These are phyloP conservation scores for Tuber calosporum DNA, from an alignment of 495 filamentous ascomycete genomes.

Conservation along the genomic window DNA sequence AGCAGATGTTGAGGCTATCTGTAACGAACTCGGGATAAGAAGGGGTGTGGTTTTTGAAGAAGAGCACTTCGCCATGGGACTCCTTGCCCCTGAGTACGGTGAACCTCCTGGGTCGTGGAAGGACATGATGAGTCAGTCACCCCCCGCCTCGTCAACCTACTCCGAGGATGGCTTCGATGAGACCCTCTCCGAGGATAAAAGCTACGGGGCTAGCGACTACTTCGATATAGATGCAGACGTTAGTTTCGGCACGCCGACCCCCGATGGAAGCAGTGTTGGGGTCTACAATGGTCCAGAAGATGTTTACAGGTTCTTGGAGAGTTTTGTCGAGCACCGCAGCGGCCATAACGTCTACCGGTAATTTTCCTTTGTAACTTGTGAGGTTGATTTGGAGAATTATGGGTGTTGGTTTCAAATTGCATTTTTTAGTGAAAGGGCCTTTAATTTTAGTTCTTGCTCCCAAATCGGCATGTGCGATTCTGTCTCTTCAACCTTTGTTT, in stretches of 20 bases:
- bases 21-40: slow-evolving; percentile 73
- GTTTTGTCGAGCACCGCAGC: slow-evolving; percentile 55
- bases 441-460: not conserved
- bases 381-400: not conserved
- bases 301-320: slow-evolving; percentile 77
- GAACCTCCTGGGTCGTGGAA: slow-evolving; percentile 21
- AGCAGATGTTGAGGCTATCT: slow-evolving; percentile 72
- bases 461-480: not conserved
- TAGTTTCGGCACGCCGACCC: slow-evolving; percentile 49
- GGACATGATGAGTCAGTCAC: slow-evolving; percentile 31
- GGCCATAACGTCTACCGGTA: slow-evolving; percentile 6
- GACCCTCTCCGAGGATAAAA: slow-evolving; percentile 24
- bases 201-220: slow-evolving; percentile 40
- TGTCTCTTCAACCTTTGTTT: not conserved
- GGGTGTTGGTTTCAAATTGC: not conserved
- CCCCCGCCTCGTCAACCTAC: slow-evolving; percentile 43
- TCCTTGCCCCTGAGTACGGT: slow-evolving; percentile 14
- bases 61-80: slow-evolving; percentile 52
- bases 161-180: slow-evolving; percentile 49
- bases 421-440: not conserved
- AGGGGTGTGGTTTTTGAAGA: slow-evolving; percentile 75
- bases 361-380: not conserved
- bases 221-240: slow-evolving; percentile 49
- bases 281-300: slow-evolving; percentile 76
- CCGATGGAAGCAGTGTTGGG: slow-evolving; percentile 48